Base-by-base conservation (phyloP, 306 rosid species). In the Abrus precatorius region DNA sequence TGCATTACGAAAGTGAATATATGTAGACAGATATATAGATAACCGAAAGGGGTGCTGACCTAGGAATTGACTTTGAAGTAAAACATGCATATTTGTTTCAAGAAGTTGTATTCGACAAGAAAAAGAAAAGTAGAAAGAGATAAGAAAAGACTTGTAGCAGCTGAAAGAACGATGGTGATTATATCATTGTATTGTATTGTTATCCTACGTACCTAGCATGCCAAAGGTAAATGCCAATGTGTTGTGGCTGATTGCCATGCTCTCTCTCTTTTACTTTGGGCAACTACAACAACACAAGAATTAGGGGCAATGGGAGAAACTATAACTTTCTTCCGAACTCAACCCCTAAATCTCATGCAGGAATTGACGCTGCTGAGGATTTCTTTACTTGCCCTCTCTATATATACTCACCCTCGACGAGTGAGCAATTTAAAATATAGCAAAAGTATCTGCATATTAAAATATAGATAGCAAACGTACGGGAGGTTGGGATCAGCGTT, bases 191-290 rank as follows among this genome's bases (percentile, higher is more conserved):
- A 36, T 4, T 36, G 4, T 36, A 36, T 2, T 36, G 40, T 36
- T 36, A 36, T 36, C 40, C 40, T 36, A 14, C 65, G 9, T 86
- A 94, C 98, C 98, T 2, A 94, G 84, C 75, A 94, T 78, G 74
- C 98, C 98, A 79, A 94, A 94, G 67, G 92, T 75, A 78, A 92
- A 83, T 75, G 92, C 79, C 85, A 88, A 84, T 32, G 84, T 77
- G 76, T 38, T 87, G 49, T 86, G 85, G 56, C 72, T 65, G 10
- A 80, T 7, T 3, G 90, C 82, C 93, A 93, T 89, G 11, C 49
- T 67, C 72, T 66, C 9, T 44, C 10, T 33, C 55, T 40, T 6
- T 40, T 28, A 44, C 48, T 70, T 55, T 75, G 57, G 47, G 29
- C 44, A 50, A 61, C 55, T 20, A 69, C 45, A 43, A 83, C 30